Conservation (phyloP, 2,329 filamentous ascomycete species). For the Phoma sp. region DNA sequence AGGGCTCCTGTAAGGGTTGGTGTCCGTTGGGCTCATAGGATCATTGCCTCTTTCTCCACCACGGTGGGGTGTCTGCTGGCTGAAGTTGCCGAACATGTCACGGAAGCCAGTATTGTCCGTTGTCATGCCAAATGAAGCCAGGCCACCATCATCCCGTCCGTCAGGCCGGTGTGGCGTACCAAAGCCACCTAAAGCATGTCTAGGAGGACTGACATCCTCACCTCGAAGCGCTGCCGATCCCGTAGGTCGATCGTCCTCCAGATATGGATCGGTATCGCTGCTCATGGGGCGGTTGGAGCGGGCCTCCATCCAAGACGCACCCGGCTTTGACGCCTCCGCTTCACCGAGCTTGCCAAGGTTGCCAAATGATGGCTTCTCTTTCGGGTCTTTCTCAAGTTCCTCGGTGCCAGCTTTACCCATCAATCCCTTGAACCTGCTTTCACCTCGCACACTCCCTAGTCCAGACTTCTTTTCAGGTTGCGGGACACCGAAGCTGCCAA, state of each 20-base stretch:
- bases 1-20: slow-evolving; percentile 95
- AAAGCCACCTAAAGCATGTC: slow-evolving; percentile 55
- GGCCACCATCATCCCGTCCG: slow-evolving; percentile 65
- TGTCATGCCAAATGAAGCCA: slow-evolving; percentile 68
- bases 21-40: slow-evolving; percentile 88
- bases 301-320: slow-evolving; percentile 61
- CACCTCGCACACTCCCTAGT: slow-evolving; percentile 72
- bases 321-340: slow-evolving; percentile 54
- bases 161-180: slow-evolving; percentile 55
- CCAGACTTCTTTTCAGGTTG: slow-evolving; percentile 72
- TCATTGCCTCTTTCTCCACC: slow-evolving; percentile 62
- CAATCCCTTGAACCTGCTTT: slow-evolving; percentile 85
- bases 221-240: slow-evolving; percentile 79
- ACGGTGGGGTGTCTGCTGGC: slow-evolving; percentile 62
- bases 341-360: slow-evolving; percentile 64
- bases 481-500: slow-evolving; percentile 81
- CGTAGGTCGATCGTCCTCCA: slow-evolving; percentile 68
- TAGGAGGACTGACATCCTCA: slow-evolving; percentile 70
- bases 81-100: slow-evolving; percentile 64
- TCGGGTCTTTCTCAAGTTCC: slow-evolving; percentile 60
- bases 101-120: slow-evolving; percentile 64
- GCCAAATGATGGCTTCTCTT: slow-evolving; percentile 63
- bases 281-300: slow-evolving; percentile 58
- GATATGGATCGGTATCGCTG: slow-evolving; percentile 77
- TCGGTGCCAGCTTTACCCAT: slow-evolving; percentile 81